Evolutionary conservation across 495 filamentous ascomycete genomes (phyloP).

Genomic region (Lasiosphaeris hirsuta): DNA sequence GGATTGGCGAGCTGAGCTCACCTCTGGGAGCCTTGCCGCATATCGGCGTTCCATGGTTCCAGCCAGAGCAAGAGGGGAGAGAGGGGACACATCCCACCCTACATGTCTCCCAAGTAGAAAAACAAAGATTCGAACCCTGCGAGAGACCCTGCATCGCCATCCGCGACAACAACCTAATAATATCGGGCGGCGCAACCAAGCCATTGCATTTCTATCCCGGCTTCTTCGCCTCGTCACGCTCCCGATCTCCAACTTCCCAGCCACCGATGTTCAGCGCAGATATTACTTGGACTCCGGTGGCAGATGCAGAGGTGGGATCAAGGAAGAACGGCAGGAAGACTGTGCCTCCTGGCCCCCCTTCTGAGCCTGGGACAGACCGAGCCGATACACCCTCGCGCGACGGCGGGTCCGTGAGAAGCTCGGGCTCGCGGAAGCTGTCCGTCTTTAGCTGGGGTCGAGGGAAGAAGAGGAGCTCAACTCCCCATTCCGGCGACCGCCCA

Average conservation of each 20-base stretch:
- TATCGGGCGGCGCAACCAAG: no score
- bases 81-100: background rate
- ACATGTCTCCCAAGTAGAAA: background rate
- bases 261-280: constrained; percentile 3
- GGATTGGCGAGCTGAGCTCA: constrained; percentile 5
- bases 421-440: background rate
- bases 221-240: background rate
- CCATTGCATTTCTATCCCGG: background rate
- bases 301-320: background rate
- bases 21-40: background rate
- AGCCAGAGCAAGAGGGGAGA: background rate
- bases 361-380: background rate
- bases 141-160: background rate
- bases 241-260: no score
- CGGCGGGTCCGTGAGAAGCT: background rate
- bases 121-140: constrained; percentile 1
- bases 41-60: background rate
- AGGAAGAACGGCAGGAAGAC: background rate
- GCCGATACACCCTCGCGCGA: background rate
- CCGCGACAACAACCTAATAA: background rate
- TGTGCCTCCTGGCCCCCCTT: background rate
- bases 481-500: background rate
- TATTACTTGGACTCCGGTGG: constrained; percentile 4
- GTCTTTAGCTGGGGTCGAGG: constrained; percentile 1
- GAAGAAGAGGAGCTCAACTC: background rate